phyloP scores from a whole-genome alignment of 2,329 filamentous ascomycete species.

The Remersonia thermophila region DNA sequence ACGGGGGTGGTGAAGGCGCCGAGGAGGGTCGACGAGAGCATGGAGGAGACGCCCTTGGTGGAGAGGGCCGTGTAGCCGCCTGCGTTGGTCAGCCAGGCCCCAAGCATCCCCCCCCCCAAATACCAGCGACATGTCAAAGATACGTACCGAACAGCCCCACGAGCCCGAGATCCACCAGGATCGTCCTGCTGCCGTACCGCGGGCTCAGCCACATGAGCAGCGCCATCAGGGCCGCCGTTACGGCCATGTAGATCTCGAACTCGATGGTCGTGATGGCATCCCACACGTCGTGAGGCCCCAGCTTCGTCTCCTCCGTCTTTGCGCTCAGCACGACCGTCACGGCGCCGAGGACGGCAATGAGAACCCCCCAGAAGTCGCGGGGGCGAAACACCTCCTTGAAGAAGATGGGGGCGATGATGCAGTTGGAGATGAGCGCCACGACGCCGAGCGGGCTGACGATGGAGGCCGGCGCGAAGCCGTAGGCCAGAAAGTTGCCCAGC shows the following conservation, averaged over 20 bases:
- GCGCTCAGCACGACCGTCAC: slow-evolving; percentile 90
- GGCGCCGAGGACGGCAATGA: slow-evolving; percentile 76
- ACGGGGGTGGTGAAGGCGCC: slow-evolving; percentile 83
- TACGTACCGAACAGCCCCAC: slow-evolving; percentile 91
- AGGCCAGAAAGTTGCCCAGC: slow-evolving; percentile 91
- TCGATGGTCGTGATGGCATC: slow-evolving; percentile 74
- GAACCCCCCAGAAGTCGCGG: slow-evolving; percentile 76
- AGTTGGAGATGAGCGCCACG: slow-evolving; percentile 94
- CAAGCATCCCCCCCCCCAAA: slow-evolving; percentile 21
- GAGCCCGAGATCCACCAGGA: slow-evolving; percentile 83
- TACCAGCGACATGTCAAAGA: too few species aligned
- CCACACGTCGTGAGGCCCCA: slow-evolving; percentile 86
- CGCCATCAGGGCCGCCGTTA: slow-evolving; percentile 63
- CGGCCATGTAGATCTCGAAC: slow-evolving; percentile 79
- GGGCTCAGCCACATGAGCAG: slow-evolving; percentile 72
- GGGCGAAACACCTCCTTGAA: slow-evolving; percentile 81
- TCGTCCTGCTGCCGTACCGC: slow-evolving; percentile 71
- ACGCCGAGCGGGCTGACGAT: slow-evolving; percentile 94
- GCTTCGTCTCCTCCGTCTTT: slow-evolving; percentile 75
- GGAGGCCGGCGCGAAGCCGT: slow-evolving; percentile 93
- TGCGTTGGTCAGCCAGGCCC: too few species aligned
- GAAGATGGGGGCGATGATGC: slow-evolving; percentile 87
- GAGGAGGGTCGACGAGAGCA: slow-evolving; percentile 84
- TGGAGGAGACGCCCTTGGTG: slow-evolving; percentile 90
- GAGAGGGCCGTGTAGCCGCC: slow-evolving; percentile 93